Conservation (phyloP, 305 asterid genomes). For the Withania somnifera region DNA sequence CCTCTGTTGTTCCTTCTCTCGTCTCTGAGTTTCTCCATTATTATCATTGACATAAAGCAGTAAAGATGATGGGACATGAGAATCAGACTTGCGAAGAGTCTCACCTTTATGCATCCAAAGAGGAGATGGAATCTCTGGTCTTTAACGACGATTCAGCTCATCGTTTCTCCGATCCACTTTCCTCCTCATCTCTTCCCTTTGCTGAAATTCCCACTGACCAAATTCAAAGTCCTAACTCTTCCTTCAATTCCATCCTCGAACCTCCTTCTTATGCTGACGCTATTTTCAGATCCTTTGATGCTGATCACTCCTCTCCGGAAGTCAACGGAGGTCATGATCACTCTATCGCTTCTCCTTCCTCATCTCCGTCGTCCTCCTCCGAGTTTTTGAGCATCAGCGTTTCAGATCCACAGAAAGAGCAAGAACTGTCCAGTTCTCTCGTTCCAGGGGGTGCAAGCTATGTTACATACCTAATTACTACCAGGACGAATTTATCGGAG, state of each 20-base stretch:
- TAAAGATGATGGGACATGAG: slow-evolving; percentile 57
- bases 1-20: not conserved
- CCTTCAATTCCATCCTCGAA: slow-evolving; percentile 67
- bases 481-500: slow-evolving; percentile 60
- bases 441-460: slow-evolving; percentile 60
- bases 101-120: slow-evolving; percentile 40
- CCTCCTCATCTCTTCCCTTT: slow-evolving; percentile 17
- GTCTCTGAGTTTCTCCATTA: too few species aligned
- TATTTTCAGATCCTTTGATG: slow-evolving; percentile 73
- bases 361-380: slow-evolving; percentile 14
- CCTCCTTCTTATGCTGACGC: slow-evolving; percentile 98
- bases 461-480: slow-evolving; percentile 63
- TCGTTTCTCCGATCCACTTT: slow-evolving; percentile 14
- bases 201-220: slow-evolving; percentile 23
- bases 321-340: slow-evolving; percentile 38
- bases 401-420: slow-evolving; percentile 75
- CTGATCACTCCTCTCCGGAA: slow-evolving; percentile 30
- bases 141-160: slow-evolving; percentile 39
- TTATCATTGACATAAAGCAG: not conserved
- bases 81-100: slow-evolving; percentile 49
- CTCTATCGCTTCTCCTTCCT: slow-evolving; percentile 36
- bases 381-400: slow-evolving; percentile 52
- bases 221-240: slow-evolving; percentile 34
- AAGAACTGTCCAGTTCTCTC: slow-evolving; percentile 55
- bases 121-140: slow-evolving; percentile 50